A percentile compares a stretch with the other conserved stretches of the same genome.
These are phyloP conservation scores for Middelhovenomyces tepae DNA, from an alignment of 805 yeast species.

Conservation along the genomic window DNA sequence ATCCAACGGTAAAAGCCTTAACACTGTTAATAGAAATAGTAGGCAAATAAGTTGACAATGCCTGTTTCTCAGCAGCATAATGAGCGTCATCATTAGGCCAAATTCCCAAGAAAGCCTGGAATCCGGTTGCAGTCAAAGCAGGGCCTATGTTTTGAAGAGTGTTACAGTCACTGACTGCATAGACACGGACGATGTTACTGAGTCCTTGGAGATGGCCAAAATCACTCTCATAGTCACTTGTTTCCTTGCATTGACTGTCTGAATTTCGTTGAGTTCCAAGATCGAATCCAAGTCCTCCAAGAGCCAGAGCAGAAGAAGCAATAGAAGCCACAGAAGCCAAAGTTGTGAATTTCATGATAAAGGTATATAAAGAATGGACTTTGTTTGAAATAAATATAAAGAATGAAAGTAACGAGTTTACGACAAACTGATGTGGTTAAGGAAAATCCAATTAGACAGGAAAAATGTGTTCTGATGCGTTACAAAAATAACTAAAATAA, in stretches of 20 bases:
- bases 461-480: no score
- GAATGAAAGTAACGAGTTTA: no score
- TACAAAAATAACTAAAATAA: no score
- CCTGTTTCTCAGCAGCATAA: conserved; percentile 63
- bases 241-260: conserved; percentile 63
- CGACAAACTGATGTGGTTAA: no score
- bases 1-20: conserved; percentile 79
- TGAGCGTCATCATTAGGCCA: conserved; percentile 91
- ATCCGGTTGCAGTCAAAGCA: conserved; percentile 70
- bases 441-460: no score
- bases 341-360: conserved; percentile 30
- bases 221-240: conserved; percentile 63
- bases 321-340: conserved; percentile 34
- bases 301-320: conserved; percentile 43
- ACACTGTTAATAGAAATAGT: conserved; percentile 50
- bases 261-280: conserved; percentile 71
- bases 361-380: no score
- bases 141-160: conserved; percentile 80
- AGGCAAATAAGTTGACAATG: conserved; percentile 66
- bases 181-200: conserved; percentile 66
- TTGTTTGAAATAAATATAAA: no score
- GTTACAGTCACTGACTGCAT: conserved; percentile 91
- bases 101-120: conserved; percentile 72
- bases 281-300: conserved; percentile 73
- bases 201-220: conserved; percentile 49